Percentiles rank a stretch among this genome's conserved stretches.
These are phyloP conservation scores for Inga leiocalycina DNA, from an alignment of 306 rosid species.

Conservation along the genomic window DNA sequence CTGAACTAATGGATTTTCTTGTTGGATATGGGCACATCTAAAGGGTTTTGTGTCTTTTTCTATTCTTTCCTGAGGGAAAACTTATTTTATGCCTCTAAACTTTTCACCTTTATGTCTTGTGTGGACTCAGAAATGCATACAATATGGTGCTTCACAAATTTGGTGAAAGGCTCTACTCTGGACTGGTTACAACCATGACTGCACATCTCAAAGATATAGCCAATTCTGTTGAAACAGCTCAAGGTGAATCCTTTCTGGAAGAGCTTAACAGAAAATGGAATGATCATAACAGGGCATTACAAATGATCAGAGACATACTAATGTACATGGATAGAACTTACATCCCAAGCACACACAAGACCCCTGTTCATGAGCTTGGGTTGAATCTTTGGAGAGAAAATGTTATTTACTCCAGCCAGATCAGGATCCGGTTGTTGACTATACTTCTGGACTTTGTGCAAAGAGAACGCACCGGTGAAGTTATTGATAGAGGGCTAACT, in stretches of 20 bases:
- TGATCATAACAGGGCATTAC: conserved; percentile 87
- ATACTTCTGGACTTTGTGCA: conserved; percentile 78
- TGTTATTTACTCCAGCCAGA: conserved; percentile 74
- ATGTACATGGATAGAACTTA: conserved; percentile 99
- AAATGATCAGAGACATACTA: conserved; percentile 89
- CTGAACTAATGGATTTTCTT: background rate
- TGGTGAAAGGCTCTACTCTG: conserved; percentile 88
- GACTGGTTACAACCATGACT: conserved; percentile 79
- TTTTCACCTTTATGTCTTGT: conserved; percentile 3
- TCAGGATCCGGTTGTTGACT: conserved; percentile 67
- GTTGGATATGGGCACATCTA: background rate
- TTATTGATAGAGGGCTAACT: conserved; percentile 83
- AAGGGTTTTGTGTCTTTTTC: conserved; percentile 2
- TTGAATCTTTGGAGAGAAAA: conserved; percentile 91
- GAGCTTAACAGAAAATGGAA: conserved; percentile 91
- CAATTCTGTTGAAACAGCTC: conserved; percentile 78
- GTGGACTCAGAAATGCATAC: conserved; percentile 81
- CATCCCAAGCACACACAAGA: conserved; percentile 80
- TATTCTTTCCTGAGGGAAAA: conserved; percentile 2
- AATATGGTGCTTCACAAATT: conserved; percentile 98
- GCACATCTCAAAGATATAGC: conserved; percentile 81
- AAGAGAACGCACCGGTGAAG: conserved; percentile 83
- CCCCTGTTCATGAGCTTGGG: conserved; percentile 94
- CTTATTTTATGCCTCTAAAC: conserved; percentile 26
- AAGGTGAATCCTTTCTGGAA: conserved; percentile 86